These are phyloP conservation scores for Bryum argenteum DNA, from an alignment of 225 moss, liverwort and hornwort species.

Conservation along the genomic window DNA sequence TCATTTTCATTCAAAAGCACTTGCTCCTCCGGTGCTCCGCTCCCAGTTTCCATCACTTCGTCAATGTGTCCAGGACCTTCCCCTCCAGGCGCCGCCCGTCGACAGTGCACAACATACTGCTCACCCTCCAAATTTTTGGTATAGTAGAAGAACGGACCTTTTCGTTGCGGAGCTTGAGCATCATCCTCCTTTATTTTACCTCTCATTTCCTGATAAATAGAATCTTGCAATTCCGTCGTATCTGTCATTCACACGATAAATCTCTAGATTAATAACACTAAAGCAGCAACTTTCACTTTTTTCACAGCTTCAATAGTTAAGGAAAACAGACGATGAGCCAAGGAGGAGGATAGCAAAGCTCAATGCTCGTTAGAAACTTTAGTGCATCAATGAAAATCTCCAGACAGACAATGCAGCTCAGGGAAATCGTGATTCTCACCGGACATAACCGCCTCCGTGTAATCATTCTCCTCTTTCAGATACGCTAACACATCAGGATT, in stretches of 20 bases:
- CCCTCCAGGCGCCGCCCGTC: constrained; percentile 73
- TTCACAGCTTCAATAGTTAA: background rate
- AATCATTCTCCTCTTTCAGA: constrained; percentile 79
- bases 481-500: constrained; percentile 76
- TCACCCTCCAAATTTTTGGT: constrained; percentile 67
- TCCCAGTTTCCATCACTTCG: constrained; percentile 78
- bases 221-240: constrained; percentile 65
- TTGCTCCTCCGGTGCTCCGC: constrained; percentile 63
- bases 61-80: constrained; percentile 75
- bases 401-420: constrained; percentile 10
- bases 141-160: constrained; percentile 82
- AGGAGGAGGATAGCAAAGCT: constrained; percentile 1
- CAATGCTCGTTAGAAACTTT: background rate
- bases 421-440: constrained; percentile 45
- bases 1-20: constrained; percentile 82
- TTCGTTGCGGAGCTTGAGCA: constrained; percentile 57
- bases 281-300: no score
- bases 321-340: background rate
- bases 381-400: background rate
- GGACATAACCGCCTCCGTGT: constrained; percentile 76
- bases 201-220: constrained; percentile 82
- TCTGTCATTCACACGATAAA: constrained; percentile 43
- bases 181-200: constrained; percentile 87
- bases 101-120: constrained; percentile 79
- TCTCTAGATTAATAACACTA: background rate